Conservation (phyloP, 352 stramenopile species). For the Elongisporangium undulatum region DNA sequence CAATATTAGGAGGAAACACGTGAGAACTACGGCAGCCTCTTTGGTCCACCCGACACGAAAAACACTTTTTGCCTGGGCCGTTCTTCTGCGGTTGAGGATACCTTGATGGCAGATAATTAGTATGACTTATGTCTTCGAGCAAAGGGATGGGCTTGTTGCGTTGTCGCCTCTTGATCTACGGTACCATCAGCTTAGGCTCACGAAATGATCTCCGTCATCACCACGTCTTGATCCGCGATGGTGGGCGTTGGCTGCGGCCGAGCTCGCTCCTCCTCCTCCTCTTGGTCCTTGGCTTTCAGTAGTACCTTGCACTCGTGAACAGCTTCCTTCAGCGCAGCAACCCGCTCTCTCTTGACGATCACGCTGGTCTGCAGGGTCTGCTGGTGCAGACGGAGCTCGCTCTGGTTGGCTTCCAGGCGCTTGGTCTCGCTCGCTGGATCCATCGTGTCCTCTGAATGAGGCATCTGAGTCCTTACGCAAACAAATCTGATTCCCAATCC, state of each 20-base stretch:
- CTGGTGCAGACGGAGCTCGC: conserved; percentile 54
- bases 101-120: background rate
- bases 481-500: conserved; percentile 2
- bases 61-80: background rate
- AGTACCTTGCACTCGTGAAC: conserved; percentile 24
- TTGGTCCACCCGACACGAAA: background rate
- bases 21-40: background rate
- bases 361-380: conserved; percentile 47
- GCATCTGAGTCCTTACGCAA: background rate
- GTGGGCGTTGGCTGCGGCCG: background rate
- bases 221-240: background rate
- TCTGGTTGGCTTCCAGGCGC: conserved; percentile 52
- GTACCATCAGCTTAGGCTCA: background rate
- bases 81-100: background rate
- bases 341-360: conserved; percentile 28
- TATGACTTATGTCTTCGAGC: background rate
- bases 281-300: conserved; percentile 1
- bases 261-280: background rate
- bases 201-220: background rate
- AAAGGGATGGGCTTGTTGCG: background rate
- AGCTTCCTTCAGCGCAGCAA: conserved; percentile 34
- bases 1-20: background rate
- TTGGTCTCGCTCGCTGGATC: conserved; percentile 30
- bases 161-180: background rate
- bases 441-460: conserved; percentile 4